These are phyloP conservation scores for Durio zibethinus DNA, from an alignment of 345 rosid genomes.

Conservation along the genomic window DNA sequence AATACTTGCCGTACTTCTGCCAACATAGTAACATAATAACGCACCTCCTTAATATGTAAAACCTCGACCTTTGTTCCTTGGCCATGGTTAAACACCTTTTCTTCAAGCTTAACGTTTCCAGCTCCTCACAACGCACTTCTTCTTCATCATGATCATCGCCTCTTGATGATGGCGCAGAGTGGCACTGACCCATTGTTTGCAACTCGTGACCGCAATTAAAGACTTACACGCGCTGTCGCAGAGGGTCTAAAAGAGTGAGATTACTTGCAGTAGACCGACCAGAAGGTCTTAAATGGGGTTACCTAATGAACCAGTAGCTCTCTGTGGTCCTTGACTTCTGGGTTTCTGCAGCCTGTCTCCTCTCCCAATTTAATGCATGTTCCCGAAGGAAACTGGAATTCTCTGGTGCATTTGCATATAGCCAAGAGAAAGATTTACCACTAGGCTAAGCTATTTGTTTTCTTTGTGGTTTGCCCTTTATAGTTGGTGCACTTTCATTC, in stretches of 20 bases:
- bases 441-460: neutral
- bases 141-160: neutral
- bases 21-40: slow-evolving; percentile 26
- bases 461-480: neutral
- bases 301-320: slow-evolving; percentile 9
- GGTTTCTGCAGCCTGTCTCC: neutral
- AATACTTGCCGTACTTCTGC: slow-evolving; percentile 27
- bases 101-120: slow-evolving; percentile 18
- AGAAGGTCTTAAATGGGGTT: slow-evolving; percentile 5
- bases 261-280: slow-evolving; percentile 12
- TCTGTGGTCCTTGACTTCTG: neutral
- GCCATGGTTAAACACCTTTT: slow-evolving; percentile 24
- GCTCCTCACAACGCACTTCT: neutral
- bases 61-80: slow-evolving; percentile 27
- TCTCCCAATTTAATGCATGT: neutral
- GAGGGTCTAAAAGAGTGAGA: neutral
- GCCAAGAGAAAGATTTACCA: neutral
- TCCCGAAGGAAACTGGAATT: neutral
- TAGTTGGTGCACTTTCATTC: neutral
- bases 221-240: neutral
- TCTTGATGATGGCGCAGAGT: slow-evolving; percentile 18
- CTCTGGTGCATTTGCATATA: neutral
- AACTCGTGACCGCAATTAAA: slow-evolving; percentile 18
- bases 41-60: slow-evolving; percentile 32
- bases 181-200: slow-evolving; percentile 23